Conservation (phyloP, 2,329 filamentous ascomycete genomes). For the Pseudogymnoascus sp. region DNA sequence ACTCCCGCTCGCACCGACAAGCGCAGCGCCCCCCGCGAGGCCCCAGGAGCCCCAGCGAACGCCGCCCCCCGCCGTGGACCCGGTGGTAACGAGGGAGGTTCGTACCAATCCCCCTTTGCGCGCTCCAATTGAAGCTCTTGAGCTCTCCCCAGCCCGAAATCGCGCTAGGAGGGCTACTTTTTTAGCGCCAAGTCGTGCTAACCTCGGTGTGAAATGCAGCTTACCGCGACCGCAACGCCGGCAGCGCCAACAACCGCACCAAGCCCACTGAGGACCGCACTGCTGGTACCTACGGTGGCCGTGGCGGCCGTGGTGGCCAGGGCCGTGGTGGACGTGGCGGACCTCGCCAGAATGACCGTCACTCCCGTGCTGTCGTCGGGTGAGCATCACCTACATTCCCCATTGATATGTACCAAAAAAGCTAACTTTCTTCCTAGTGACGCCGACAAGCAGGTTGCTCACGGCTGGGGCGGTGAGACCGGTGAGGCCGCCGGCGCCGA, state of each 20-base stretch:
- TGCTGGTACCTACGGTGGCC: constrained; percentile 53
- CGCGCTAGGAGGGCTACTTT: constrained; percentile 11
- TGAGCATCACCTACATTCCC: constrained; percentile 15
- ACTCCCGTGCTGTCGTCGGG: constrained; percentile 28
- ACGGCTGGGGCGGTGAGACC: constrained; percentile 80
- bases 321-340: constrained; percentile 15
- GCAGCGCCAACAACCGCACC: constrained; percentile 71
- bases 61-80: constrained; percentile 42
- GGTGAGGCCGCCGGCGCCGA: constrained; percentile 81
- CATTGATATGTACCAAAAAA: constrained; percentile 21
- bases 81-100: constrained; percentile 81
- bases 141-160: not conserved
- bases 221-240: constrained; percentile 82
- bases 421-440: constrained; percentile 44
- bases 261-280: constrained; percentile 64
- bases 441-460: constrained; percentile 77
- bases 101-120: constrained; percentile 31
- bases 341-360: constrained; percentile 26
- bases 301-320: constrained; percentile 32
- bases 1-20: constrained; percentile 63
- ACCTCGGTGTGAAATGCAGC: constrained; percentile 41
- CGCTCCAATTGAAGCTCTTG: constrained; percentile 13
- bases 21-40: constrained; percentile 75
- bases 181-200: constrained; percentile 11
- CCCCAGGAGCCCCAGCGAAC: constrained; percentile 38